phyloP scores from a whole-genome alignment of 768 basidiomycete species.

The Auricularia sp. region DNA sequence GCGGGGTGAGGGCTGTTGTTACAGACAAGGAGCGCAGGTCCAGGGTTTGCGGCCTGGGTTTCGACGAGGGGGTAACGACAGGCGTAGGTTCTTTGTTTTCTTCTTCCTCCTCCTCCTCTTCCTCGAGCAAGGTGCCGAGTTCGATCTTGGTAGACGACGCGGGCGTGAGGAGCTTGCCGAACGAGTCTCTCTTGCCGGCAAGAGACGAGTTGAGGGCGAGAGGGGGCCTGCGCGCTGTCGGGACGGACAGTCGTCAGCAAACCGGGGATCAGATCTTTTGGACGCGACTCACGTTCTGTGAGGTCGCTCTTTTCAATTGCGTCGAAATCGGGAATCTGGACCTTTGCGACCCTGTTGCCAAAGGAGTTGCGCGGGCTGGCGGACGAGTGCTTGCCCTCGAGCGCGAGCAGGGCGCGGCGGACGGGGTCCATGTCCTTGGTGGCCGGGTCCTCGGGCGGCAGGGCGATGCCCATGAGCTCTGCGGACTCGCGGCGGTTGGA shows the following conservation, averaged over 20 bases:
- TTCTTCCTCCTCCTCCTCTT: slow-evolving; percentile 64
- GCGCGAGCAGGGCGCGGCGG: slow-evolving; percentile 71
- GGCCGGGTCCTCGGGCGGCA: slow-evolving; percentile 46
- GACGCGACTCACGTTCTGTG: not conserved
- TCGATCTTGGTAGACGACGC: slow-evolving; percentile 64
- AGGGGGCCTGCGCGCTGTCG: slow-evolving; percentile 3
- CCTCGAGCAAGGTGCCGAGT: slow-evolving; percentile 70
- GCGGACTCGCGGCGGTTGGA: slow-evolving; percentile 85
- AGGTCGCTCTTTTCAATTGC: slow-evolving; percentile 1
- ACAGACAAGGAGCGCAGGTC: slow-evolving; percentile 61
- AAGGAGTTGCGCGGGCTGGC: slow-evolving; percentile 20
- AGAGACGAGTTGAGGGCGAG: slow-evolving; percentile 33
- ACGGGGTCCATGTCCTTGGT: slow-evolving; percentile 63
- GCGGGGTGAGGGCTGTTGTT: slow-evolving; percentile 4
- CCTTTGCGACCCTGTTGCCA: slow-evolving; percentile 43
- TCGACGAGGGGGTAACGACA: slow-evolving; percentile 13
- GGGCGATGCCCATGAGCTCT: slow-evolving; percentile 71
- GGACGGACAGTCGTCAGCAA: not conserved
- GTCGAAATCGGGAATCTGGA: slow-evolving; percentile 64
- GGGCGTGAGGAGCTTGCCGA: slow-evolving; percentile 53
- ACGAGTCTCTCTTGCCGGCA: slow-evolving; percentile 68
- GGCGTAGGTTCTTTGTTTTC: slow-evolving; percentile 7
- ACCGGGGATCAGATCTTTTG: not conserved
- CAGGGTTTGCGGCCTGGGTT: slow-evolving; percentile 46
- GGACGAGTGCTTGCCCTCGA: slow-evolving; percentile 70